A percentile compares a stretch with the other conserved stretches of the same genome.
Evolutionary conservation across 2,329 filamentous ascomycete genomes (phyloP).

Genomic region (Paecilomyces fulvus): DNA sequence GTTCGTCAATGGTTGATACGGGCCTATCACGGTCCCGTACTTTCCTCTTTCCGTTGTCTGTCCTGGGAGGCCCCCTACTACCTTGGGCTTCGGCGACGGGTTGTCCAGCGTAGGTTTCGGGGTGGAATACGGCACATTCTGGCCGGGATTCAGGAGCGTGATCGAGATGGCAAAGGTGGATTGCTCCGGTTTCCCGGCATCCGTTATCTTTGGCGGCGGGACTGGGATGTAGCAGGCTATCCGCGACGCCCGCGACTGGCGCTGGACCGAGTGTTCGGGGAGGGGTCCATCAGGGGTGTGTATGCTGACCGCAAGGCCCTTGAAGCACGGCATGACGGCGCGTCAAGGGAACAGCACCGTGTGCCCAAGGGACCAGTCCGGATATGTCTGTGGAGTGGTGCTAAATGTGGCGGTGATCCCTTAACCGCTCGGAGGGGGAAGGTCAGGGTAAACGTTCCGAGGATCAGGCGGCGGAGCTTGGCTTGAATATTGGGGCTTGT

Average conservation of each 20-base stretch:
- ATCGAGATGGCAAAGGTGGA: slow-evolving; percentile 98
- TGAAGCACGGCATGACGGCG: slow-evolving; percentile 80
- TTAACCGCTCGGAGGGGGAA: background rate
- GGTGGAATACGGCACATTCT: slow-evolving; percentile 86
- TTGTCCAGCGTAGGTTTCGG: slow-evolving; percentile 70
- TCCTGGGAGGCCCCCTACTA: slow-evolving; percentile 63
- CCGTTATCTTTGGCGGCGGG: slow-evolving; percentile 70
- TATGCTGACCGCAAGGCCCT: slow-evolving; percentile 96
- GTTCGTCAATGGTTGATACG: slow-evolving; percentile 86
- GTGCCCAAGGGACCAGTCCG: background rate
- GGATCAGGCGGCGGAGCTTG: background rate
- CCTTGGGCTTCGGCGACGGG: slow-evolving; percentile 71
- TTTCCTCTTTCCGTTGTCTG: slow-evolving; percentile 44
- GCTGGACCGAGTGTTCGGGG: slow-evolving; percentile 88
- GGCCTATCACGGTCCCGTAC: slow-evolving; percentile 54
- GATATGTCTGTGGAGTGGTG: background rate
- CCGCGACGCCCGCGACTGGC: slow-evolving; percentile 79
- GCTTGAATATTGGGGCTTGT: background rate
- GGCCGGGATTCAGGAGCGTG: slow-evolving; percentile 79
- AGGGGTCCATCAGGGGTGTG: slow-evolving; percentile 74
- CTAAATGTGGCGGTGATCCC: background rate
- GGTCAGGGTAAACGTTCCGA: background rate
- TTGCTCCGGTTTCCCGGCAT: slow-evolving; percentile 72
- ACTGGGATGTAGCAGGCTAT: slow-evolving; percentile 98
- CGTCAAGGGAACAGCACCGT: background rate